Evolutionary conservation across 2,329 filamentous ascomycete species (phyloP).

Genomic region (Stylonectria norvegica): DNA sequence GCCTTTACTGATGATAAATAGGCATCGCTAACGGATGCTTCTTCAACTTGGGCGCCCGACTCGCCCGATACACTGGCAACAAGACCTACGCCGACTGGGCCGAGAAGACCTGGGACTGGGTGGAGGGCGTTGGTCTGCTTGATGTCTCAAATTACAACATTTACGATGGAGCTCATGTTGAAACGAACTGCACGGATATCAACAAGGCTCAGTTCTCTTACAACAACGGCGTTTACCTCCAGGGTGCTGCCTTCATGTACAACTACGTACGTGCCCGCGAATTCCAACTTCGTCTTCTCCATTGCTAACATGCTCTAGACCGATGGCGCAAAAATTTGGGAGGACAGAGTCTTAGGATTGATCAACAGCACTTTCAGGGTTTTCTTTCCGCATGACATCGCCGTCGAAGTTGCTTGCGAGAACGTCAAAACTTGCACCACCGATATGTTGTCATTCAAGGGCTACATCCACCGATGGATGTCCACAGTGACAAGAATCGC

Average conservation of each 20-base stretch:
- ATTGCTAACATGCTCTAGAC: conserved; percentile 35
- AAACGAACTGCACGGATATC: conserved; percentile 51
- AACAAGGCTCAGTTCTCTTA: conserved; percentile 59
- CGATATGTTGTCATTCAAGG: conserved; percentile 64
- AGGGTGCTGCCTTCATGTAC: conserved; percentile 63
- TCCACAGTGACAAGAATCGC: conserved; percentile 51
- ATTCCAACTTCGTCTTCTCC: not conserved
- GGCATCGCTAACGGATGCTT: conserved; percentile 59
- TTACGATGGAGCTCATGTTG: conserved; percentile 55
- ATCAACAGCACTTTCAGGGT: conserved; percentile 35
- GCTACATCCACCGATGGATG: conserved; percentile 56
- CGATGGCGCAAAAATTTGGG: conserved; percentile 50
- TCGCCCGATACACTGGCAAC: conserved; percentile 68
- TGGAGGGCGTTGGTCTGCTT: conserved; percentile 53
- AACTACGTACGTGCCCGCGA: conserved; percentile 44
- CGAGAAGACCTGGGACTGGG: conserved; percentile 61
- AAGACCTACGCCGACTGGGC: conserved; percentile 63
- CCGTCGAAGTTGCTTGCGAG: conserved; percentile 62
- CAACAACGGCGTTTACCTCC: conserved; percentile 55
- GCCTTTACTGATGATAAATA: conserved; percentile 11
- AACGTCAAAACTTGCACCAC: conserved; percentile 51
- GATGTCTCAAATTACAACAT: conserved; percentile 57
- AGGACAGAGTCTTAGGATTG: conserved; percentile 42
- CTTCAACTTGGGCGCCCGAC: conserved; percentile 64
- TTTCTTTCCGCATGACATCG: conserved; percentile 56